A percentile compares a stretch with the other conserved stretches of the same genome.
phyloP scores from a whole-genome alignment of 805 yeast species.

The Pichia cabralensis region DNA sequence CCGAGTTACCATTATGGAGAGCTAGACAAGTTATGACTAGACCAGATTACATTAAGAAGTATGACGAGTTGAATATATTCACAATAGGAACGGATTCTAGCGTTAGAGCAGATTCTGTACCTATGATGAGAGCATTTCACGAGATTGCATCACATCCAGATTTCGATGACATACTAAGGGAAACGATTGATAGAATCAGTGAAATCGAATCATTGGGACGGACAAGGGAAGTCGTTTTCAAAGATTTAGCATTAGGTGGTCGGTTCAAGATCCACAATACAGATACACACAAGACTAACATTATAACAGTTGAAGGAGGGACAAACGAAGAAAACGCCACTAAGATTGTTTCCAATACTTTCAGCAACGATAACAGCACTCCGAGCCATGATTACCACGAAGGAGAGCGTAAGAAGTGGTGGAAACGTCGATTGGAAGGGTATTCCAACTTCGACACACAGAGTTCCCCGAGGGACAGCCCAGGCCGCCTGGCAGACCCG shows the following conservation, averaged over 20 bases:
- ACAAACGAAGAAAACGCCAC: too few species aligned
- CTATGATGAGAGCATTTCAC: slow-evolving; percentile 84
- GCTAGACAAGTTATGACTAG: slow-evolving; percentile 81
- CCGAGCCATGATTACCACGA: slow-evolving; percentile 21
- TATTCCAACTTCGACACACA: slow-evolving; percentile 7
- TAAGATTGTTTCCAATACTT: too few species aligned
- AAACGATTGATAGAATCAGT: slow-evolving; percentile 56
- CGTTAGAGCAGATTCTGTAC: slow-evolving; percentile 74
- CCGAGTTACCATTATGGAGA: slow-evolving; percentile 73
- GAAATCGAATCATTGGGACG: slow-evolving; percentile 72
- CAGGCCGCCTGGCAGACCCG: too few species aligned
- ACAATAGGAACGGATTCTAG: slow-evolving; percentile 65
- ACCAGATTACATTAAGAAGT: slow-evolving; percentile 65
- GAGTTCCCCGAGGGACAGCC: too few species aligned
- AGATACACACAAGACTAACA: too few species aligned
- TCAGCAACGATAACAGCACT: not conserved
- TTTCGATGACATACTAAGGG: slow-evolving; percentile 54
- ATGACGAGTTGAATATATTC: slow-evolving; percentile 69
- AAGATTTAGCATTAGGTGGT: slow-evolving; percentile 53
- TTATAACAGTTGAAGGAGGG: not conserved
- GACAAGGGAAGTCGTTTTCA: slow-evolving; percentile 65
- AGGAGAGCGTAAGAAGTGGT: slow-evolving; percentile 32
- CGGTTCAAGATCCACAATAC: slow-evolving; percentile 32
- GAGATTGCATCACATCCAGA: slow-evolving; percentile 67
- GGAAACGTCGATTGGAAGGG: slow-evolving; percentile 36